Evolutionary conservation across 2,329 filamentous ascomycete genomes (phyloP).

Genomic region (Aureobasidium sp.): DNA sequence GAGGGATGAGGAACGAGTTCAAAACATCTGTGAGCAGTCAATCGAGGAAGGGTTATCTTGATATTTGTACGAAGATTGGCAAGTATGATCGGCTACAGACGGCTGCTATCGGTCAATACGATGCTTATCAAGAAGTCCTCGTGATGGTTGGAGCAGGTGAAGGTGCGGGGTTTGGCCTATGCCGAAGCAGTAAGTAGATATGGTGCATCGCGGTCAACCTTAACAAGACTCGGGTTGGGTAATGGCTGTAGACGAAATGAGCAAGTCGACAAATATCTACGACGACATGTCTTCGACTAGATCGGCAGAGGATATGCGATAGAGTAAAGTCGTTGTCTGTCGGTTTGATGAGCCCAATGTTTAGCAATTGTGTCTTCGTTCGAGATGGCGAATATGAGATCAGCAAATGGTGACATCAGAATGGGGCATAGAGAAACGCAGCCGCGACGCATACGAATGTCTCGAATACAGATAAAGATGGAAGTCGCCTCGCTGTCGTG

Average conservation of each 20-base stretch:
- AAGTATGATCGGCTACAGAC: not conserved
- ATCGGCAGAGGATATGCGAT: too few relatives aligned
- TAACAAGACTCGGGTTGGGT: not conserved
- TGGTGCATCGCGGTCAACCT: not conserved
- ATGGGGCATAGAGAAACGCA: too few relatives aligned
- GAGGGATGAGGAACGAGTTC: not conserved
- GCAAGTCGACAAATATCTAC: not conserved
- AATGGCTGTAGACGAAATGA: not conserved
- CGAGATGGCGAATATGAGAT: not conserved
- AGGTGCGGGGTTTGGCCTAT: conserved; percentile 11
- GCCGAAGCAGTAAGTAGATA: not conserved
- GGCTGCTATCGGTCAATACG: not conserved
- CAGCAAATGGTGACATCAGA: too few relatives aligned
- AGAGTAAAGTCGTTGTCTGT: too few relatives aligned
- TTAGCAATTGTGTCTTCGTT: not conserved
- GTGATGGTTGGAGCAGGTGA: not conserved
- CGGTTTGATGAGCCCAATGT: not conserved
- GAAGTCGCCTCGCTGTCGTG: not conserved
- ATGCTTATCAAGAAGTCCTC: not conserved
- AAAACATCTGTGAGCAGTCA: not conserved
- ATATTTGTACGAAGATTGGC: not conserved
- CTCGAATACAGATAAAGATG: not conserved
- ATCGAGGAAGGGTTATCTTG: not conserved
- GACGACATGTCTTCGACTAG: not conserved
- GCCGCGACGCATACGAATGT: not conserved